Evolutionary conservation across 352 stramenopile species (phyloP), one percentile per base, ranked within the genome.

Genomic region (Phytopythium aichiense): DNA sequence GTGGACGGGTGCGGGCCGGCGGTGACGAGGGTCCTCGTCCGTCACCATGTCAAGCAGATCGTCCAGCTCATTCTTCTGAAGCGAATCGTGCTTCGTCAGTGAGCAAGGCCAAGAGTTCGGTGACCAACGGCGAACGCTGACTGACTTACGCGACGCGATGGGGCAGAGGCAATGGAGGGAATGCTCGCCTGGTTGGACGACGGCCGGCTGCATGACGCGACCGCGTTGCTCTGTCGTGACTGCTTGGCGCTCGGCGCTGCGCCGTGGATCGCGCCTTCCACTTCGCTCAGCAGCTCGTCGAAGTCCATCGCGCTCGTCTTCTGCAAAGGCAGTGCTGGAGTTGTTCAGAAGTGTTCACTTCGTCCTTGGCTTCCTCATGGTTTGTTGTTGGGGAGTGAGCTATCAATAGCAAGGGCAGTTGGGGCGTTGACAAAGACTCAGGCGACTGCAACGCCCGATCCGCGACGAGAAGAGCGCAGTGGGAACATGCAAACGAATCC

Each of bases 31-130:
- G 20, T 81, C 72, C 28, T 81, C 74, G 28, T 76, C 71, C 43
- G 68, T 66, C 7, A 91, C 70, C 76, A 92, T 82, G 52, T 87
- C 73, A 18, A 94, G 68, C 15, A 94, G 56, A 51, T 92, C 81
- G 52, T 94, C 79, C n/a, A 94, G 74, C 37, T 89, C 79, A 25
- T 72, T 79, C 65, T 89, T 68, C 20, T 62, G 43, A 25, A 11
- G 18, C 16, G 33, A 6, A 5, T 1, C 18, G 11, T 11, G 1
- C 22, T 13, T 42, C 7, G 38, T 57, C 31, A 49, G 28, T 45
- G 31, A 40, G 43, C 2, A 25, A 0, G 4, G 12, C 5, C 4
- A 28, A 53, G 35, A 40, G 35, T 7, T 40, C 1, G 11, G 18
- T 35, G 30, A 22, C 16, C 1, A 2, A 5, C 8, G n/a, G 40